Evolutionary conservation across 306 rosid genomes (phyloP).

Genomic region (Ceratonia siliqua): DNA sequence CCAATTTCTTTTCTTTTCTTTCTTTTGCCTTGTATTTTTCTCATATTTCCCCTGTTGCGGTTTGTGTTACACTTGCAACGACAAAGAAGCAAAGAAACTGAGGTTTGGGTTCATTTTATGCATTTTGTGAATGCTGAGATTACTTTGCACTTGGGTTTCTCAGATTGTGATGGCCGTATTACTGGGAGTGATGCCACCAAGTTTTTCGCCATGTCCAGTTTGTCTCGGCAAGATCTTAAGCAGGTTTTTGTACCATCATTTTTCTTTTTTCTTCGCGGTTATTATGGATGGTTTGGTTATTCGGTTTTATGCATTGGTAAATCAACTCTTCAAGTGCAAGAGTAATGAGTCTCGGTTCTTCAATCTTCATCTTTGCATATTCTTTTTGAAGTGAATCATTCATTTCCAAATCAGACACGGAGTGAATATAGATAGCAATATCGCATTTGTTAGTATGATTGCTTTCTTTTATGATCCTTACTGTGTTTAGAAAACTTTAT

Average conservation of each 20-base stretch:
- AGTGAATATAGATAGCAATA: not conserved
- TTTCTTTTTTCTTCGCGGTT: not conserved
- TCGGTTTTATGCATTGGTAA: not conserved
- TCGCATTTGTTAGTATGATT: not conserved
- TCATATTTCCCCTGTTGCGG: not conserved
- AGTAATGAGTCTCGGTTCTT: not conserved
- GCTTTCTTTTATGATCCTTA: not conserved
- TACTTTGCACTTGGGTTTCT: not conserved
- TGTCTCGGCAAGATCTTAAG: slow-evolving; percentile 81
- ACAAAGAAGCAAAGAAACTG: not conserved
- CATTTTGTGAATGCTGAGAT: not conserved
- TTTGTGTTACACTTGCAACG: not conserved
- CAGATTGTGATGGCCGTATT: slow-evolving; percentile 92
- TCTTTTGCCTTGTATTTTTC: not conserved
- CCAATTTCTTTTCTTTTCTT: not conserved
- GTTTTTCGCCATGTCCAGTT: slow-evolving; percentile 69
- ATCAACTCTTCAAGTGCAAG: not conserved
- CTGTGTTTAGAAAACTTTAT: not conserved
- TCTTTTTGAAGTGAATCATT: not conserved
- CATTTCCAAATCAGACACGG: not conserved
- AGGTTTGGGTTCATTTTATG: slow-evolving; percentile 10
- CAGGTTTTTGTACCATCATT: slow-evolving; percentile 54
- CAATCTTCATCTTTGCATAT: not conserved
- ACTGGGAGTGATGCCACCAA: slow-evolving; percentile 80
- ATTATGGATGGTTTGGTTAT: not conserved